Base-by-base conservation (phyloP, 2,329 filamentous ascomycete species). In the Fusarium guadeloupense region DNA sequence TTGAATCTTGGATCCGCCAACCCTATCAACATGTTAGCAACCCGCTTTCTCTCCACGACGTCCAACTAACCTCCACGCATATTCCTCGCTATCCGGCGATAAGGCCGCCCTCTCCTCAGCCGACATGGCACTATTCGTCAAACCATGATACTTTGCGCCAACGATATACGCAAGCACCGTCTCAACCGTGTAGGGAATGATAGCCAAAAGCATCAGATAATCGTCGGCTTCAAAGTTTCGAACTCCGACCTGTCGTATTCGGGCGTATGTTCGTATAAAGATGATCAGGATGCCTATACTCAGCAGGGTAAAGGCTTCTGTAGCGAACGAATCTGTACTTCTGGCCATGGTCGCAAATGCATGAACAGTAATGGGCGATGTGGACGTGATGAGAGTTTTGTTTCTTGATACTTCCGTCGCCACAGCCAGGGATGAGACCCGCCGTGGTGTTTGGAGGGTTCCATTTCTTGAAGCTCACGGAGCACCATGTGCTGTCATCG, bases 1-100 rank as follows among this genome's bases (percentile, higher is more conserved):
- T 50, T 85, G 82, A 1, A 80, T 79, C 68, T 84, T 84, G 12
- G 81, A 83, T 0, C 83, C 83, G 6, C 75, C 76, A 12, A 83
- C 76, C 14, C 82, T 66, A 72, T 35, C 76, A 12, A 20, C 17
- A 20, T 23, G 9, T 44, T 47, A 66, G 51, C 33, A 7, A 39
- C 9, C 4, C 8, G 3, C 7, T 2, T 9, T 21, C 2, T 16
- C 5, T 16, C 7, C 5, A 21, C 3, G n/a, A 9, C 8, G 26
- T 23, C 20, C 13, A 12, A 62, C 62, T 14, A 38, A 71, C 69
- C 67, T 70, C 44, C 16, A 59, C 7, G 48, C 57, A 51, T 74
- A 81, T 64, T 83, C 80, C 10, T 76, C 64, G 2, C 77, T 80
- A 2, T 72, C 50, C 0, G 77, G 77, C 2, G 75, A 73, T 4